A percentile compares a stretch with the other conserved stretches of the same genome.
Conservation (phyloP, 2,329 filamentous ascomycete species). For the Phialemoniopsis sp. region DNA sequence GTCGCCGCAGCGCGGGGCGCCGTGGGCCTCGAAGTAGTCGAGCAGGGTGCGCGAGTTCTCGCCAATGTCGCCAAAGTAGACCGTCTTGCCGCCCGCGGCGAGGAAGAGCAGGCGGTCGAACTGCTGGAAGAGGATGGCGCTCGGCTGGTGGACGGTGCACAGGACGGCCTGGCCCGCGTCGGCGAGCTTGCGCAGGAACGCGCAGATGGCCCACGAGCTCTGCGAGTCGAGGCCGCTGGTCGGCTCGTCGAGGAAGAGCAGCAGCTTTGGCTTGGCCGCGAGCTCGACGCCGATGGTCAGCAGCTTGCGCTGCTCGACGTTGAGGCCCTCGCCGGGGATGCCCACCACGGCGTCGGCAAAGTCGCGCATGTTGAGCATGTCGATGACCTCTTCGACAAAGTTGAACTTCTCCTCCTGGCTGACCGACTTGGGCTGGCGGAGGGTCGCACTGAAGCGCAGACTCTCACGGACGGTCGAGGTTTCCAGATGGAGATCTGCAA, state of each 20-base stretch:
- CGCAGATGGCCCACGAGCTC: too few relatives aligned
- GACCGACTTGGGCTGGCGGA: constrained; percentile 70
- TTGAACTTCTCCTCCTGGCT: constrained; percentile 61
- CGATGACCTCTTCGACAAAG: constrained; percentile 65
- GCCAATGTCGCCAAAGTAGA: constrained; percentile 68
- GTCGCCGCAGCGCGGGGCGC: constrained; percentile 50
- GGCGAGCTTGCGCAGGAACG: too few relatives aligned
- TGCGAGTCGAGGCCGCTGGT: constrained; percentile 49
- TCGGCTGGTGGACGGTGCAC: constrained; percentile 37
- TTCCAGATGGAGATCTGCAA: constrained; percentile 69
- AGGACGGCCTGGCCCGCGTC: constrained; percentile 20
- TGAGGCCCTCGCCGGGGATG: constrained; percentile 52
- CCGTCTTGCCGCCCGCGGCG: constrained; percentile 59
- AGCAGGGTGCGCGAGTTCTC: constrained; percentile 56
- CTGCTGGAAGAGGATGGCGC: constrained; percentile 16
- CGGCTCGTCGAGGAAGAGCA: constrained; percentile 68
- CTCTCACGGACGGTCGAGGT: constrained; percentile 75
- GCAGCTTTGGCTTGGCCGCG: constrained; percentile 50
- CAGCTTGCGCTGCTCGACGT: constrained; percentile 43
- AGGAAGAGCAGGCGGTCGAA: constrained; percentile 62
- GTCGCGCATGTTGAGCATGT: constrained; percentile 56
- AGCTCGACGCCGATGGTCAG: constrained; percentile 1
- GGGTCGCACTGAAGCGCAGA: constrained; percentile 64
- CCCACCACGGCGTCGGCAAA: constrained; percentile 62
- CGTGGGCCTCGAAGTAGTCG: constrained; percentile 54